These are phyloP conservation scores for Globisporangium radiosum DNA, from an alignment of 352 stramenopile genomes.

Conservation along the genomic window DNA sequence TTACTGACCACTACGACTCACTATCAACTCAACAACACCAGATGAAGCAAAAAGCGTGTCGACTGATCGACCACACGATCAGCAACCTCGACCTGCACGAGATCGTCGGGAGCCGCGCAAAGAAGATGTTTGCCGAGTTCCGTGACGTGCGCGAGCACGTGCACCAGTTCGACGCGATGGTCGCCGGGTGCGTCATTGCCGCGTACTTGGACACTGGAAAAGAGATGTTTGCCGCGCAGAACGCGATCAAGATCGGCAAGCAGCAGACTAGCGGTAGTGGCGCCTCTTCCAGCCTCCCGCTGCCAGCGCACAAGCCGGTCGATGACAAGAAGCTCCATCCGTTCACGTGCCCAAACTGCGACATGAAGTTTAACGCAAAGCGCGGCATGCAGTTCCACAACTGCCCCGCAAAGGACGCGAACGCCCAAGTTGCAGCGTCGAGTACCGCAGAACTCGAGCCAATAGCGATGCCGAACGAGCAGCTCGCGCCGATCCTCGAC, in stretches of 20 bases:
- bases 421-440: constrained; percentile 20
- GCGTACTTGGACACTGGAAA: constrained; percentile 83
- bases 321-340: constrained; percentile 86
- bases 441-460: constrained; percentile 36
- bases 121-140: constrained; percentile 96
- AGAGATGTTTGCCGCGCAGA: constrained; percentile 83
- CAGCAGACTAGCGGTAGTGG: constrained; percentile 34
- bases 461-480: constrained; percentile 52
- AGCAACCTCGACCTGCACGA: constrained; percentile 94
- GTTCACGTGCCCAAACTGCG: constrained; percentile 71
- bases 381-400: constrained; percentile 85
- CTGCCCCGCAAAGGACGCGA: constrained; percentile 46
- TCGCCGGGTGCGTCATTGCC: constrained; percentile 84
- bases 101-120: constrained; percentile 91
- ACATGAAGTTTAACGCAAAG: constrained; percentile 84
- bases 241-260: constrained; percentile 58
- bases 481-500: constrained; percentile 62
- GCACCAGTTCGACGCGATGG: constrained; percentile 92
- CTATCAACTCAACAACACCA: constrained; percentile 79
- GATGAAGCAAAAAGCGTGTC: constrained; percentile 91
- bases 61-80: constrained; percentile 88
- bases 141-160: constrained; percentile 94
- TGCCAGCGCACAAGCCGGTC: constrained; percentile 68
- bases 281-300: constrained; percentile 27
- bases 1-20: constrained; percentile 12